Conservation (phyloP, 805 yeast genomes). For the Kodamaea neixiangensis region DNA sequence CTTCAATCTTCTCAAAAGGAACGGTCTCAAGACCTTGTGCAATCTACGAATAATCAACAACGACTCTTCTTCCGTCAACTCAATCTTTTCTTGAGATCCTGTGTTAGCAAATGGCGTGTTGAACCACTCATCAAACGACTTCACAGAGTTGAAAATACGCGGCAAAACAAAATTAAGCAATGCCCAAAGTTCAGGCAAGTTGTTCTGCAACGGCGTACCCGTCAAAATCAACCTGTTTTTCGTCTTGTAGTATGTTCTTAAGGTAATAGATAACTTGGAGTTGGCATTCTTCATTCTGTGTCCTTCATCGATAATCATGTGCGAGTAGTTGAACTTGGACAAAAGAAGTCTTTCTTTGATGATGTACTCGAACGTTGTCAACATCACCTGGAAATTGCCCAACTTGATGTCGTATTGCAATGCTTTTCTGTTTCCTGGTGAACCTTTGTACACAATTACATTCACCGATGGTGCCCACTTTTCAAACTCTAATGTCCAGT, state of each 20-base stretch:
- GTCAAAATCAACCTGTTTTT: slow-evolving; percentile 78
- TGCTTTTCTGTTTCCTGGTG: slow-evolving; percentile 68
- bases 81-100: slow-evolving; percentile 79
- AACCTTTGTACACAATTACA: slow-evolving; percentile 74
- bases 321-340: slow-evolving; percentile 72
- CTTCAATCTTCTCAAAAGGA: slow-evolving; percentile 78
- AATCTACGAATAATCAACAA: slow-evolving; percentile 79
- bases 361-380: slow-evolving; percentile 82
- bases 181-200: slow-evolving; percentile 86
- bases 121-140: slow-evolving; percentile 88
- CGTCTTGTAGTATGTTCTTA: slow-evolving; percentile 70
- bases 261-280: slow-evolving; percentile 71
- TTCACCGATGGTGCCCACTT: slow-evolving; percentile 85
- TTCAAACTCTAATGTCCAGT: slow-evolving; percentile 84
- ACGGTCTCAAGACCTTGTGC: slow-evolving; percentile 84
- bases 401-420: slow-evolving; percentile 63
- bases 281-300: slow-evolving; percentile 83
- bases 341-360: slow-evolving; percentile 74
- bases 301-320: slow-evolving; percentile 91
- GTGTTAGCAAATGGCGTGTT: slow-evolving; percentile 87
- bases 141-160: slow-evolving; percentile 80
- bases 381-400: slow-evolving; percentile 73
- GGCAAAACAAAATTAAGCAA: slow-evolving; percentile 79
- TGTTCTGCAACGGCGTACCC: slow-evolving; percentile 87
- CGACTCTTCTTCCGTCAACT: slow-evolving; percentile 83